Conservation (phyloP, 768 basidiomycete species). For the Lyophyllum semitale region DNA sequence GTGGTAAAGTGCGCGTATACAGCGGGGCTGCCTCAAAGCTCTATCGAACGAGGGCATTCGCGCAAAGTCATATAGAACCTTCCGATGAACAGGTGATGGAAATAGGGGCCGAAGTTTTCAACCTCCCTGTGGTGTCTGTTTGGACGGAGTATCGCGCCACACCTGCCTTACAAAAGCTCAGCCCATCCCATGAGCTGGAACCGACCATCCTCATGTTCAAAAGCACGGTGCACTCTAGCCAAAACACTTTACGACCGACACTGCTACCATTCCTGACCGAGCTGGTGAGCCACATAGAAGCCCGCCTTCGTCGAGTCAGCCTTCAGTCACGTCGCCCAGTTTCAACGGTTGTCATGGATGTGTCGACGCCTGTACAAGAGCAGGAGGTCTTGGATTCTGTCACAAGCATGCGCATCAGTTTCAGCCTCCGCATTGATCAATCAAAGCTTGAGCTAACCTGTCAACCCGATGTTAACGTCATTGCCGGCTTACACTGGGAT, state of each 20-base stretch:
- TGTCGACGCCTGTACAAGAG: conserved; percentile 8
- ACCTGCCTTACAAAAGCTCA: conserved; percentile 41
- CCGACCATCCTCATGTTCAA: conserved; percentile 78
- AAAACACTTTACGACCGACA: conserved; percentile 80
- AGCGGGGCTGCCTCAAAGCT: conserved; percentile 44
- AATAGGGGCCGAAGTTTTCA: conserved; percentile 63
- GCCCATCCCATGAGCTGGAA: conserved; percentile 33
- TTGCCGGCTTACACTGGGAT: conserved; percentile 88
- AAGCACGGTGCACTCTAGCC: conserved; percentile 85
- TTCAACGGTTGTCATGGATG: conserved; percentile 10
- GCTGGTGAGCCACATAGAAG: conserved; percentile 68
- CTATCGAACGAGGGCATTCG: conserved; percentile 39
- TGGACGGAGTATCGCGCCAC: conserved; percentile 82
- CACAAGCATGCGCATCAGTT: conserved; percentile 69
- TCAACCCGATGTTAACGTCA: conserved; percentile 90
- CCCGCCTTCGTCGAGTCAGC: conserved; percentile 61
- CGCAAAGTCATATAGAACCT: conserved; percentile 38
- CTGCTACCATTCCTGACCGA: conserved; percentile 86
- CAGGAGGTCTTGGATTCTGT: conserved; percentile 27
- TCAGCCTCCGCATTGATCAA: conserved; percentile 90
- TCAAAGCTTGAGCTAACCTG: conserved; percentile 88
- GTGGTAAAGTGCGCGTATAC: conserved; percentile 81
- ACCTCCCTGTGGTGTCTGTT: conserved; percentile 75
- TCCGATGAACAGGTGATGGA: conserved; percentile 57
- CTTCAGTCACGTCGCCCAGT: conserved; percentile 24